Conservation (phyloP, 2,329 filamentous ascomycete species). For the Elsinoe batatas region DNA sequence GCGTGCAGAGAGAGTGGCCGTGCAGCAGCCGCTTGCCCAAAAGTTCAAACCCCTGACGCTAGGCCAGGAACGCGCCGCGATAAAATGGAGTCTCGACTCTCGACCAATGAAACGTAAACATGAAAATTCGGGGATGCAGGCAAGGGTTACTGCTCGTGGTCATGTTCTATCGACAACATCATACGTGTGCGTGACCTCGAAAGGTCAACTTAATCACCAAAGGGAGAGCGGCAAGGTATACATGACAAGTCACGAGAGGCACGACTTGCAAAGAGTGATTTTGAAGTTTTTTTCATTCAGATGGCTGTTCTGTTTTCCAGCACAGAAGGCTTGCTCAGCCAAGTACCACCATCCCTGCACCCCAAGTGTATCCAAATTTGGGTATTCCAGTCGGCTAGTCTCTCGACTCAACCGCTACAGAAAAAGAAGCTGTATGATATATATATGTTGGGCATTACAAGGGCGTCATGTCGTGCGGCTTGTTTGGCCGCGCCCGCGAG, state of each 20-base stretch:
- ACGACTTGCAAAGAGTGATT: background rate
- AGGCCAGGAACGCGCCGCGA: constrained; percentile 4
- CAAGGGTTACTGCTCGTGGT: background rate
- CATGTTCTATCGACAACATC: too few species aligned
- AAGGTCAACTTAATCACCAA: too few species aligned
- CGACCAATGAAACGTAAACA: background rate
- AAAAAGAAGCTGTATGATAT: constrained; percentile 11
- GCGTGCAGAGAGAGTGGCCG: background rate
- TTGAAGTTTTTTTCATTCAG: constrained; percentile 3
- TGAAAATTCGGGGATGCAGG: background rate
- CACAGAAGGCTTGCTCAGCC: background rate
- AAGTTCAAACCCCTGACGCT: constrained; percentile 10
- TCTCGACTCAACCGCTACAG: background rate
- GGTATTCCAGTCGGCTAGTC: constrained; percentile 5
- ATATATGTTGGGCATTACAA: constrained; percentile 2
- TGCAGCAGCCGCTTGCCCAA: background rate
- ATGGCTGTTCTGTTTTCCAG: constrained; percentile 2
- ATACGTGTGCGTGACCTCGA: background rate
- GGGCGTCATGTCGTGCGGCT: constrained; percentile 9
- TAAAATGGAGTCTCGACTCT: background rate
- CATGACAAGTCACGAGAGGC: background rate
- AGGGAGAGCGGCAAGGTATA: too few species aligned
- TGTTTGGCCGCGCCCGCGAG: constrained; percentile 3
- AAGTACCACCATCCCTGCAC: background rate
- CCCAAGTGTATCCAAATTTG: background rate